Evolutionary conservation across 768 basidiomycete genomes (phyloP).

Genomic region (Amanita pseudoporphyria): DNA sequence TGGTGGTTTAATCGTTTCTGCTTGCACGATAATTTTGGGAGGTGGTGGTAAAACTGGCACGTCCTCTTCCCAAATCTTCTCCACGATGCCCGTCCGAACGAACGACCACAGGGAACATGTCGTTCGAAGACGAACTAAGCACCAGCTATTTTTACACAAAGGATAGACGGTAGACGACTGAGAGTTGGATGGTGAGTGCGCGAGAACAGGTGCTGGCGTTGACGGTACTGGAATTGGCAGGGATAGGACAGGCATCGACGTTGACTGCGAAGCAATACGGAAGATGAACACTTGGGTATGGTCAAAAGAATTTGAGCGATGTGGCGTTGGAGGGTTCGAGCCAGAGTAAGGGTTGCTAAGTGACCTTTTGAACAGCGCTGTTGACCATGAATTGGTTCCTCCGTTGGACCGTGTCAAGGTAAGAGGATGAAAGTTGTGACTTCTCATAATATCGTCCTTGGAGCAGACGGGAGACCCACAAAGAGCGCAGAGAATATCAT

Average conservation of each 20-base stretch:
- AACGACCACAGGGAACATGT: conserved; percentile 92
- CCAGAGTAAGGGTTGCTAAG: conserved; percentile 8
- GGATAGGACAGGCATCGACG: conserved; percentile 21
- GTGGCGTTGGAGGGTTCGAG: conserved; percentile 23
- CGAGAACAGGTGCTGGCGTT: conserved; percentile 20
- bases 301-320: conserved; percentile 20
- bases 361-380: conserved; percentile 49
- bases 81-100: conserved; percentile 71
- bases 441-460: conserved; percentile 16
- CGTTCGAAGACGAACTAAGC: conserved; percentile 67
- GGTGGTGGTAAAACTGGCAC: conserved; percentile 28
- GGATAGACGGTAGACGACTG: conserved; percentile 55
- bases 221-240: conserved; percentile 22
- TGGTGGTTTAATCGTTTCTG: conserved; percentile 38
- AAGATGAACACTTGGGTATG: conserved; percentile 56
- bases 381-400: conserved; percentile 37
- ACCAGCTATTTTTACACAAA: conserved; percentile 80
- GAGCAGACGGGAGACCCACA: conserved; percentile 59
- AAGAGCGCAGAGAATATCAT: conserved; percentile 66
- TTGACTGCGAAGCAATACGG: conserved; percentile 34
- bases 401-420: conserved; percentile 22
- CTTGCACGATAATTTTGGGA: conserved; percentile 14
- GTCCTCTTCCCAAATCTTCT: conserved; percentile 87
- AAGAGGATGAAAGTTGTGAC: conserved; percentile 23
- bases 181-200: conserved; percentile 21